These are phyloP conservation scores for Alternaria sp. DNA, from an alignment of 2,329 filamentous ascomycete species.

Conservation along the genomic window DNA sequence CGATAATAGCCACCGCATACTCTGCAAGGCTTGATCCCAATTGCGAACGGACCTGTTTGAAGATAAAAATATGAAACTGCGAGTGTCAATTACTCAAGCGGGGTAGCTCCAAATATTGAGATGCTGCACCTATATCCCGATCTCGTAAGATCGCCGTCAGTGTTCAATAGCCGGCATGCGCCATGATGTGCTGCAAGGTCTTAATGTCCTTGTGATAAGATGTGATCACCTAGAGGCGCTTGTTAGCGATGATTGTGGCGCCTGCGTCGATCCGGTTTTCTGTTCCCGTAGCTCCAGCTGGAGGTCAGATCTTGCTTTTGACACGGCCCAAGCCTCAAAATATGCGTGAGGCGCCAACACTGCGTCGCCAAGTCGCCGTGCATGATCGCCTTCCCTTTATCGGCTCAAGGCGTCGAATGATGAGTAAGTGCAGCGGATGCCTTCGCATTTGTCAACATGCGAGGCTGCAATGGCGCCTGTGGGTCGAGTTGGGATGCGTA, in stretches of 20 bases:
- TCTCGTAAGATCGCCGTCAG: constrained; percentile 24
- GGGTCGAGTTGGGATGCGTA: constrained; percentile 4
- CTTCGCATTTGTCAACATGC: constrained; percentile 10
- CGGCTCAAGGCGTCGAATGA: constrained; percentile 6
- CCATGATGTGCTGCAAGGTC: constrained; percentile 18
- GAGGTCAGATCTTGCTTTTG: constrained; percentile 14
- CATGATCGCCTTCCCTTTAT: constrained; percentile 7
- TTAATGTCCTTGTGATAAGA: constrained; percentile 9
- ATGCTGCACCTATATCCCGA: constrained; percentile 20
- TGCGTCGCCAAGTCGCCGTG: constrained; percentile 3
- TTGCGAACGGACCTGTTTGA: constrained; percentile 1
- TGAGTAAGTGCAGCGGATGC: neutral
- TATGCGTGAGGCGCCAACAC: constrained; percentile 6
- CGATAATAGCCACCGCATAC: neutral
- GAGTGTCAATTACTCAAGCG: neutral
- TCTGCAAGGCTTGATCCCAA: neutral
- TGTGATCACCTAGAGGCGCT: constrained; percentile 10
- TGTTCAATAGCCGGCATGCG: constrained; percentile 12
- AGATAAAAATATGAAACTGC: neutral
- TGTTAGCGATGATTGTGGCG: constrained; percentile 10
- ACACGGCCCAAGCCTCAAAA: constrained; percentile 5
- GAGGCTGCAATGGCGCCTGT: constrained; percentile 20
- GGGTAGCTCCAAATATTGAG: constrained; percentile 13
- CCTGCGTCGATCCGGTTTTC: constrained; percentile 13
- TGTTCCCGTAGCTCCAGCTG: constrained; percentile 13